Conservation (phyloP, 73 alveolate species). For the Blepharisma stoltei region DNA sequence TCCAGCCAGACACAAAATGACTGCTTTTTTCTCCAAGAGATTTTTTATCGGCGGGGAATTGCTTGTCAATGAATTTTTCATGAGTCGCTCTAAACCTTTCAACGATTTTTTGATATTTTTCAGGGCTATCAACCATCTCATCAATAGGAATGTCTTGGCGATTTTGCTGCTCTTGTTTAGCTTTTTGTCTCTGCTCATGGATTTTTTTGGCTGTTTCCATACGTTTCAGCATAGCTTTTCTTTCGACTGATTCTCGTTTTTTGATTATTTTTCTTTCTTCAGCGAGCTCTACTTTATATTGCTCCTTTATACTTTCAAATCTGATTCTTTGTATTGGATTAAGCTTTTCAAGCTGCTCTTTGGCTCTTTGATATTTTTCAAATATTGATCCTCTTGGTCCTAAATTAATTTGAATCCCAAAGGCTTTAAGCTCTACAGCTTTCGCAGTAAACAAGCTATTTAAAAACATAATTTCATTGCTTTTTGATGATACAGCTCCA, state of each 20-base stretch:
- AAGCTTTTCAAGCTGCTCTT: conserved; percentile 40
- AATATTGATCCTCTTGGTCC: conserved; percentile 44
- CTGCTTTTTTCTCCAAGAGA: conserved; percentile 45
- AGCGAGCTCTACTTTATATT: conserved; percentile 41
- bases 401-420: conserved; percentile 42
- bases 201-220: conserved; percentile 44
- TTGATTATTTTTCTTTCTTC: conserved; percentile 54
- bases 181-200: conserved; percentile 38
- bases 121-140: conserved; percentile 54
- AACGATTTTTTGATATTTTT: conserved; percentile 50
- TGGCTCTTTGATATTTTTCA: conserved; percentile 41
- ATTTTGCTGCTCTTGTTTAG: conserved; percentile 13
- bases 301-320: conserved; percentile 44
- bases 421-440: conserved; percentile 47
- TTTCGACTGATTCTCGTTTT: conserved; percentile 53
- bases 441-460: conserved; percentile 47
- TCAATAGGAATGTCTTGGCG: conserved; percentile 11
- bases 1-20: conserved; percentile 53
- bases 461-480: conserved; percentile 41
- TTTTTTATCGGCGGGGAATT: conserved; percentile 43
- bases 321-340: conserved; percentile 48
- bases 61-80: conserved; percentile 45
- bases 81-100: conserved; percentile 38
- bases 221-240: conserved; percentile 40
- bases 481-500: conserved; percentile 34